phyloP scores from a whole-genome alignment of 495 filamentous ascomycete species.

The Rusavskia elegans region DNA sequence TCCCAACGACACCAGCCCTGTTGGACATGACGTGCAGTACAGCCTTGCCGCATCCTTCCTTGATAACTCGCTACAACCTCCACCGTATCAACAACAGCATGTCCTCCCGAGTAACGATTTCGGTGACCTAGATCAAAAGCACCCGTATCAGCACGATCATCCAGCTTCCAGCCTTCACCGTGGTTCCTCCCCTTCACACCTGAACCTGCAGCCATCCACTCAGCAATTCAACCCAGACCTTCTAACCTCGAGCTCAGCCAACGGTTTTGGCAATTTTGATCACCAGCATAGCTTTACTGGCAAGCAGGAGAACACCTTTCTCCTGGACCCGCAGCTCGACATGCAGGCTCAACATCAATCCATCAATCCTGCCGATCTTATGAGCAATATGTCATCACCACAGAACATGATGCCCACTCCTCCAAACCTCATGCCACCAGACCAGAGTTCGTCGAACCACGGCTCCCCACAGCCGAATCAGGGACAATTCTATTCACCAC shows the following conservation, averaged over 20 bases:
- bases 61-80: conserved; percentile 6
- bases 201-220: conserved; percentile 4
- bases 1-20: conserved; percentile 3
- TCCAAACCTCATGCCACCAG: conserved; percentile 39
- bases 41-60: conserved; percentile 8
- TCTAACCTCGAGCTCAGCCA: conserved; percentile 2
- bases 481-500: conserved; percentile 32
- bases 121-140: conserved; percentile 3
- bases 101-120: conserved; percentile 10
- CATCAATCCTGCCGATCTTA: conserved; percentile 47
- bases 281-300: conserved; percentile 6
- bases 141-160: conserved; percentile 9
- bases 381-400: conserved; percentile 55
- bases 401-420: conserved; percentile 45
- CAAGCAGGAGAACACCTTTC: conserved; percentile 7
- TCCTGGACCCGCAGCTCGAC: conserved; percentile 33
- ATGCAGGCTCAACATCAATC: conserved; percentile 26
- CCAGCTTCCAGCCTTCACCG: conserved; percentile 5
- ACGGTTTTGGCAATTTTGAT: conserved; percentile 6
- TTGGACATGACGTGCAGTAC: conserved; percentile 6
- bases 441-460: conserved; percentile 27
- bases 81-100: conserved; percentile 6
- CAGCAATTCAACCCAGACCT: conserved; percentile 7
- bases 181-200: conserved; percentile 2
- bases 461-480: conserved; percentile 27